phyloP scores from a whole-genome alignment of 2,329 filamentous ascomycete genomes.

The Diaporthe ilicicola region DNA sequence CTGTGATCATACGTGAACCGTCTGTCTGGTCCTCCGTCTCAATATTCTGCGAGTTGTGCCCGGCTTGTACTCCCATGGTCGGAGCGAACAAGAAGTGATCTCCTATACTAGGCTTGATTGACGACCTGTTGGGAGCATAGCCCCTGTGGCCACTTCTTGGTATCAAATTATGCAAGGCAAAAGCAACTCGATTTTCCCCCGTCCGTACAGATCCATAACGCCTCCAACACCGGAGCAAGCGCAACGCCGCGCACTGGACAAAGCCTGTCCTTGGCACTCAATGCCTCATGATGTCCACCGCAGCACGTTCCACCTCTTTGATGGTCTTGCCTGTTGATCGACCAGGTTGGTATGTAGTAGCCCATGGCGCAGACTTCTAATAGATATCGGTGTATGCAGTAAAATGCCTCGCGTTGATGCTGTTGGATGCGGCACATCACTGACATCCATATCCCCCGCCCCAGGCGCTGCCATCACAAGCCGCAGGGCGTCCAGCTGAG shows the following conservation, averaged over 20 bases:
- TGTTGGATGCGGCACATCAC: neutral
- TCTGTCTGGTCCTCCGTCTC: neutral
- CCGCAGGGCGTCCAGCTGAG: neutral
- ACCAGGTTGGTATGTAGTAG: neutral
- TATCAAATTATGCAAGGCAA: conserved; percentile 24
- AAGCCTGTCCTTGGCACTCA: neutral
- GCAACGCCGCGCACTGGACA: conserved; percentile 3
- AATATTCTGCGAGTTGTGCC: neutral
- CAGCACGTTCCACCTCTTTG: neutral
- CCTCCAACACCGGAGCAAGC: conserved; percentile 23
- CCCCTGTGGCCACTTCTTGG: neutral
- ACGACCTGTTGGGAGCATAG: neutral
- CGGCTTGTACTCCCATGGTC: neutral
- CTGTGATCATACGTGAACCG: neutral
- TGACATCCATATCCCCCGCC: too few species aligned
- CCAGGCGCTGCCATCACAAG: neutral
- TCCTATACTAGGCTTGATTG: neutral
- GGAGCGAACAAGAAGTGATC: neutral
- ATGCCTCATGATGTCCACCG: neutral
- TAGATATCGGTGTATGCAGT: neutral
- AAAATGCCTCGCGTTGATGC: neutral
- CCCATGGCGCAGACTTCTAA: neutral
- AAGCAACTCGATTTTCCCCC: conserved; percentile 14
- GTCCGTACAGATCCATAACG: conserved; percentile 24
- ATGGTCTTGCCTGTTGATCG: neutral